Evolutionary conservation across 129 eudicot genomes (phyloP).

Genomic region (Helianthus tuberosus): DNA sequence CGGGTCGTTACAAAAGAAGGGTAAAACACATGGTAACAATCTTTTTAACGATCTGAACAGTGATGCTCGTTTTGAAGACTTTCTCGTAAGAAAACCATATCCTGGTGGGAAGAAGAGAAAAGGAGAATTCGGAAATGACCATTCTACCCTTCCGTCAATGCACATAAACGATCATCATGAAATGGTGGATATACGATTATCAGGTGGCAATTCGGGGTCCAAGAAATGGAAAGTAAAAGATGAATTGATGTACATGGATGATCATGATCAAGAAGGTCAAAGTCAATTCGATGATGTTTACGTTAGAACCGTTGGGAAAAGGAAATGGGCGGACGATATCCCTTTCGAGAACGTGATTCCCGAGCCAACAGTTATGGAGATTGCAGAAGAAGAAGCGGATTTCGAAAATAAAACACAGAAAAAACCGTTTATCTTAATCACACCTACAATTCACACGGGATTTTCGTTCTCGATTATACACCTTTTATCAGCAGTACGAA

Average conservation of each 20-base stretch:
- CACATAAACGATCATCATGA: constrained; percentile 48
- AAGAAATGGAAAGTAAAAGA: constrained; percentile 69
- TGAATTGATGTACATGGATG: constrained; percentile 48
- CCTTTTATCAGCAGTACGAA: constrained; percentile 88
- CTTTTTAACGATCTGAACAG: constrained; percentile 33
- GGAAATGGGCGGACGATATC: constrained; percentile 44
- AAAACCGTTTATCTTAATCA: constrained; percentile 68
- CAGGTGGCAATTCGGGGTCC: constrained; percentile 50
- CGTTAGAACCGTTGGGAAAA: constrained; percentile 47
- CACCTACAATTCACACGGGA: constrained; percentile 83
- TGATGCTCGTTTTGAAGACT: constrained; percentile 37
- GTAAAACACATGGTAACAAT: constrained; percentile 52
- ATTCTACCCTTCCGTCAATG: constrained; percentile 41
- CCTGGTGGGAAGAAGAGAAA: constrained; percentile 53
- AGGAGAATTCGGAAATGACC: constrained; percentile 51
- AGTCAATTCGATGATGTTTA: constrained; percentile 42
- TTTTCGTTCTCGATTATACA: constrained; percentile 92
- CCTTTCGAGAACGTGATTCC: constrained; percentile 44
- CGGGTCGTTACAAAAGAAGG: constrained; percentile 31
- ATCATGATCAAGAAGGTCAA: constrained; percentile 35
- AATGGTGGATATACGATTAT: constrained; percentile 45
- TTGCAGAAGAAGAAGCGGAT: constrained; percentile 52
- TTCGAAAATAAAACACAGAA: constrained; percentile 61
- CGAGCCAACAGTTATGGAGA: constrained; percentile 42
- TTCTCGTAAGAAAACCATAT: constrained; percentile 38